Percentiles rank a stretch among this genome's conserved stretches.
Conservation (phyloP, 192 early-diverging fungal species). For the Glomus cerebriforme region DNA sequence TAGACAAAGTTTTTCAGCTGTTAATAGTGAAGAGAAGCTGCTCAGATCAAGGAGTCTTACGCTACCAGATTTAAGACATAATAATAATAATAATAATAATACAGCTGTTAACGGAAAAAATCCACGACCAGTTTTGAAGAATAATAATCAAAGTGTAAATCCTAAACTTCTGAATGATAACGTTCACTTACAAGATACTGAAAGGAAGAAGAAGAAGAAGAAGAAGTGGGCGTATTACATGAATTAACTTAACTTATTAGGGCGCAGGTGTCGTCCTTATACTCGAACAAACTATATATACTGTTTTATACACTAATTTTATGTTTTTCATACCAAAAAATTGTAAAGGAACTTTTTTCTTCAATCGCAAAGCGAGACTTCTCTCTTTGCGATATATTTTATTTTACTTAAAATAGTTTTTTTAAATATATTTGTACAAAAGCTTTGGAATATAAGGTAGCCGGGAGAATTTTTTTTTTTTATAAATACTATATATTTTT, state of each 20-base stretch:
- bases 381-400: conserved; percentile 5
- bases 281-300: not conserved
- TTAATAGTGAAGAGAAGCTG: not conserved
- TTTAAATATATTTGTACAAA: conserved; percentile 14
- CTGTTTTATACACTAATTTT: not conserved
- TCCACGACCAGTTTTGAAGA: not conserved
- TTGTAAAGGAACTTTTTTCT: too few species aligned
- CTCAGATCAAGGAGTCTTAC: not conserved
- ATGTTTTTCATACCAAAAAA: too few species aligned
- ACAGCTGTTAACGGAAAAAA: not conserved
- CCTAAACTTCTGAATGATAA: not conserved
- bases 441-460: not conserved
- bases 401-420: not conserved
- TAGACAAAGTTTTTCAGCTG: conserved; percentile 3
- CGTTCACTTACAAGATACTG: not conserved
- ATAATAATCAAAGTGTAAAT: not conserved
- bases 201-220: not conserved
- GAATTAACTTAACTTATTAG: not conserved
- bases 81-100: not conserved
- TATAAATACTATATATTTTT: not conserved
- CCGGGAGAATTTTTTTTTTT: not conserved
- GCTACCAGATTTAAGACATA: not conserved
- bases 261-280: not conserved
- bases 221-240: not conserved
- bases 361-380: not conserved